Base-by-base conservation (phyloP, 169 alveolate genomes). In the Plasmodium vivax region DNA sequence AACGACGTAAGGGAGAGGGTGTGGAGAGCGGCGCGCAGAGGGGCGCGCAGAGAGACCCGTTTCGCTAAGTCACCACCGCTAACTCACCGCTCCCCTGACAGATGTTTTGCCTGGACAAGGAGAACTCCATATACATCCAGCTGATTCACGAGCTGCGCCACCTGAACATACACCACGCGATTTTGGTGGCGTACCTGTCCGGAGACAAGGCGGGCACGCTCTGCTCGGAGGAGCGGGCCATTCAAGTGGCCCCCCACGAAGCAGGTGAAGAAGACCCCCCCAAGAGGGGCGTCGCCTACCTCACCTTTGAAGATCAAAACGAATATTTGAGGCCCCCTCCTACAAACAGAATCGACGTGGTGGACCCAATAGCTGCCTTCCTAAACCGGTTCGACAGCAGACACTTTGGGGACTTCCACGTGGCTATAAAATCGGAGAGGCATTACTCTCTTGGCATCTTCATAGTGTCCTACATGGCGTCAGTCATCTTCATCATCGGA, bases 71-170 rank as follows among this genome's bases (percentile, higher is more conserved):
- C n/a, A n/a, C 19, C 58, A 47, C 12, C 58, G 58, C 58, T 12
- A 47, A 47, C 19, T 47, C 58, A 12, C 58, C 58, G 8, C 0
- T 3, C 81, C 9, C 38, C 74, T 3, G 1, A 30, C 23, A 91
- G 95, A 82, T 92, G 75, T 92, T 82, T 47, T 92, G 95, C 82
- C n/a, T 82, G n/a, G 95, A 92, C 34, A 81, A 82, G 32, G 95
- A 92, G 47, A 92, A 92, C 38, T 75, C 95, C 12, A 83, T 73
- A 12, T 92, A 92, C 38, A 68, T 92, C n/a, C 92, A 92, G 73
- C 56, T 92, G 16, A 82, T 92, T 47, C n/a, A 82, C 56, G 95
- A 92, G 51, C 7, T 82, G 36, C 43, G 95, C 32, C 54, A 82
- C 10, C 58, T 82, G 30, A 92, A 92, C 45, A 82, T 92, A 27